Evolutionary conservation across 1,284 basidiomycete species (phyloP).

Genomic region (Butyriboletus appendiculatus): DNA sequence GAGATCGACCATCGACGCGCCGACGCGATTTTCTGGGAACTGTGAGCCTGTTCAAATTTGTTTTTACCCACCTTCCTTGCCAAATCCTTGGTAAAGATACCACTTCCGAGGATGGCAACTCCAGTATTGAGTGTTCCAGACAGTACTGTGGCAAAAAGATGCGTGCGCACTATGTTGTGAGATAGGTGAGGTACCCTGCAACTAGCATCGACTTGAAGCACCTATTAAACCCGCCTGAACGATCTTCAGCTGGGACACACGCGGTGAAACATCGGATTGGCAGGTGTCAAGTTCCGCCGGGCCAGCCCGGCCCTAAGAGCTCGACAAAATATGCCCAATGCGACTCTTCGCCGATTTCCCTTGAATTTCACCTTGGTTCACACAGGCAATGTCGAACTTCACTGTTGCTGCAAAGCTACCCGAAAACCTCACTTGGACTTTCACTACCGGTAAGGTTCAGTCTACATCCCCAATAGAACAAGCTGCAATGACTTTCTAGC

Average conservation of each 20-base stretch:
- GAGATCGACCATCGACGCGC: no score
- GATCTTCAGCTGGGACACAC: background rate
- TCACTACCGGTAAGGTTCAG: conserved; percentile 16
- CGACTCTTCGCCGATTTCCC: background rate
- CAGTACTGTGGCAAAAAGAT: conserved; percentile 14
- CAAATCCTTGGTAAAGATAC: conserved; percentile 75
- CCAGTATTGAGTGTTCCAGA: conserved; percentile 35
- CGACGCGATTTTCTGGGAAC: no score
- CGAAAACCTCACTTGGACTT: conserved; percentile 13
- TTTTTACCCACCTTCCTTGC: conserved; percentile 55
- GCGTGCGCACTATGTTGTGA: background rate
- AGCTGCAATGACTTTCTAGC: conserved; percentile 36
- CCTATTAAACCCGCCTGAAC: background rate
- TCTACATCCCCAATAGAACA: background rate
- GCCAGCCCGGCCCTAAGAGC: conserved; percentile 3
- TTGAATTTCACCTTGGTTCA: background rate
- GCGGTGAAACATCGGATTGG: conserved; percentile 5
- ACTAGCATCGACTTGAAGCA: background rate
- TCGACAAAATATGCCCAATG: background rate
- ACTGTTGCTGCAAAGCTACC: background rate
- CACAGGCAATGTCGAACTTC: conserved; percentile 1
- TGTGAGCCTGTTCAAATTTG: background rate
- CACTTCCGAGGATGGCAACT: conserved; percentile 71
- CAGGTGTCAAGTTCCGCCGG: background rate
- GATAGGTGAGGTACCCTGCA: background rate